Percentiles rank a stretch among this genome's conserved stretches.
Conservation (phyloP, 768 basidiomycete species). For the Auriscalpium microsporum region DNA sequence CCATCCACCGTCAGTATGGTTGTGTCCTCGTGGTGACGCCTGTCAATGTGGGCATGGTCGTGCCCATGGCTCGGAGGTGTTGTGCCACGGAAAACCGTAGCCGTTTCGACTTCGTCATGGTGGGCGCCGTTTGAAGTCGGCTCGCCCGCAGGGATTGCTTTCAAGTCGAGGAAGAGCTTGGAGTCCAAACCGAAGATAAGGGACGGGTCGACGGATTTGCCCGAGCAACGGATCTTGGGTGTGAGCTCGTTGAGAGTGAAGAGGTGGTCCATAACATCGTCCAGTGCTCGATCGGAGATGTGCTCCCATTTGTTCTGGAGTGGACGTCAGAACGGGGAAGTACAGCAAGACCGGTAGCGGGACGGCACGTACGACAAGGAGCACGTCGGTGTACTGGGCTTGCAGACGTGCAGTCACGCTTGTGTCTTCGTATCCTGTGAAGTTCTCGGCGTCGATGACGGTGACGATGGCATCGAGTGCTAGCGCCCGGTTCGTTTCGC, state of each 20-base stretch:
- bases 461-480: slow-evolving; percentile 87
- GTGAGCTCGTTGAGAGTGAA: slow-evolving; percentile 86
- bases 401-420: slow-evolving; percentile 90
- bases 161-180: slow-evolving; percentile 48
- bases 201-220: slow-evolving; percentile 61
- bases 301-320: slow-evolving; percentile 85
- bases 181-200: slow-evolving; percentile 88
- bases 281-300: slow-evolving; percentile 67
- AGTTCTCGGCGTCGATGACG: slow-evolving; percentile 88
- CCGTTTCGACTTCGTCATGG: slow-evolving; percentile 81
- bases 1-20: neutral
- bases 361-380: slow-evolving; percentile 58
- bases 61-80: slow-evolving; percentile 13
- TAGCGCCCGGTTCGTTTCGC: slow-evolving; percentile 64
- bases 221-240: slow-evolving; percentile 69
- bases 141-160: neutral
- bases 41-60: slow-evolving; percentile 10
- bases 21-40: neutral
- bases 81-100: slow-evolving; percentile 47
- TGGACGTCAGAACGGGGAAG: neutral
- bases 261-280: slow-evolving; percentile 79
- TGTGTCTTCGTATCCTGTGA: slow-evolving; percentile 85
- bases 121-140: slow-evolving; percentile 29
- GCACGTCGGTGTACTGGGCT: slow-evolving; percentile 90
- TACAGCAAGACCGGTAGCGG: neutral